These are phyloP conservation scores for Cryphonectria naterciae DNA, from an alignment of 2,329 filamentous ascomycete genomes.

Conservation along the genomic window DNA sequence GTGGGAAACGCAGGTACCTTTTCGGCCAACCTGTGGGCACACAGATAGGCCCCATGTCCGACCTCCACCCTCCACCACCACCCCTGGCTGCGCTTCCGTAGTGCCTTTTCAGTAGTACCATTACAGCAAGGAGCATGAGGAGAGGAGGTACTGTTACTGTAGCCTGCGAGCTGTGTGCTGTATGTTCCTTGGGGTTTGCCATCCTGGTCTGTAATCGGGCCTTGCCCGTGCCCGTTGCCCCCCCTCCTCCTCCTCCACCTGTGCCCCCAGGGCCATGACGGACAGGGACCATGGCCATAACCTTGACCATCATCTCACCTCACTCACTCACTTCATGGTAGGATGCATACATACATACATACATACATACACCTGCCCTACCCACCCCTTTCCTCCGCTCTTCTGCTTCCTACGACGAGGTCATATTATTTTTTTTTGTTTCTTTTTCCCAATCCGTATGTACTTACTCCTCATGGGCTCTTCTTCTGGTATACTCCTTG, in stretches of 20 bases:
- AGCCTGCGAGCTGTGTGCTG: constrained; percentile 3
- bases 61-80: neutral
- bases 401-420: constrained; percentile 15
- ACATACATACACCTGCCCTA: constrained; percentile 21
- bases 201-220: constrained; percentile 10
- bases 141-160: neutral
- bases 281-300: neutral
- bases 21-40: neutral
- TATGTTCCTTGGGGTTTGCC: neutral
- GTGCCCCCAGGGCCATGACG: neutral
- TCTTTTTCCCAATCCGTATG: constrained; percentile 1
- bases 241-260: neutral
- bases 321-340: constrained; percentile 6
- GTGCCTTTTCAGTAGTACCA: neutral
- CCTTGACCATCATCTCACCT: constrained; percentile 18
- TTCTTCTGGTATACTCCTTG: constrained; percentile 5
- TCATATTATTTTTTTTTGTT: constrained; percentile 17
- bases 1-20: neutral
- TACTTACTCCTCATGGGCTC: constrained; percentile 9
- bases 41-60: neutral
- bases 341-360: neutral
- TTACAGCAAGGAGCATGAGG: neutral
- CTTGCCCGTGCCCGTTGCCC: constrained; percentile 2
- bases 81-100: constrained; percentile 1
- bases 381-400: constrained; percentile 15